Conservation (phyloP, 1,284 basidiomycete species). For the Schizopora paradoxa region DNA sequence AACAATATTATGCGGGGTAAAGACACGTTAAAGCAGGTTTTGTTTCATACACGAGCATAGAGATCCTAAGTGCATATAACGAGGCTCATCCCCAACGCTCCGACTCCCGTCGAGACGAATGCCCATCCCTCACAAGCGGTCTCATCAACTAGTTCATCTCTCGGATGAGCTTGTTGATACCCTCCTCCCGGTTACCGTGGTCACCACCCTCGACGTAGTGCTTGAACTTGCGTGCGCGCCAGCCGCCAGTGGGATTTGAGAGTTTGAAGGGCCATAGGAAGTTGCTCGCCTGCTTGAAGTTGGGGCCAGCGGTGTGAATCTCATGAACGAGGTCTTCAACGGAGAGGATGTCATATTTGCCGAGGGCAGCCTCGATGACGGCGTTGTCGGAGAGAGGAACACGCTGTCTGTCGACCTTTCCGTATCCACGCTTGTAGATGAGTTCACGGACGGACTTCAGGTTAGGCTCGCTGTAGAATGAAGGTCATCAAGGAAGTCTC, state of each 20-base stretch:
- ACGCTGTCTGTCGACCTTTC: constrained; percentile 97
- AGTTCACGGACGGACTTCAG: constrained; percentile 96
- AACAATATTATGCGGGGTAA: too few species aligned
- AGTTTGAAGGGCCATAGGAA: constrained; percentile 99
- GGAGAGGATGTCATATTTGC: constrained; percentile 95
- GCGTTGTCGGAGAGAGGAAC: constrained; percentile 94
- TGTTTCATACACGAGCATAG: too few species aligned
- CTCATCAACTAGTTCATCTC: constrained; percentile 79
- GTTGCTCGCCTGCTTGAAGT: constrained; percentile 98
- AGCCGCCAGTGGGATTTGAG: constrained; percentile 97
- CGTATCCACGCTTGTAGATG: constrained; percentile 99
- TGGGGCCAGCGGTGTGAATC: constrained; percentile 91
- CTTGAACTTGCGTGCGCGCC: constrained; percentile 96
- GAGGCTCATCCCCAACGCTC: too few species aligned
- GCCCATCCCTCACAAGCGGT: too few species aligned
- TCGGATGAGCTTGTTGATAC: constrained; percentile 96
- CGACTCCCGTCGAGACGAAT: too few species aligned
- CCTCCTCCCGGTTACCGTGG: constrained; percentile 91
- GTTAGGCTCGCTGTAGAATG: constrained; percentile 73
- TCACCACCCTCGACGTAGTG: constrained; percentile 93
- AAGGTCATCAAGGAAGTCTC: not conserved
- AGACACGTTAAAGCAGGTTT: too few species aligned
- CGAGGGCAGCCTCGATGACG: constrained; percentile 89
- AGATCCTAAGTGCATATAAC: too few species aligned
- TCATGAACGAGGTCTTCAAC: constrained; percentile 99